Evolutionary conservation across 345 rosid species (phyloP), one percentile per base, ranked within the genome.

Genomic region (Salix dunnii): DNA sequence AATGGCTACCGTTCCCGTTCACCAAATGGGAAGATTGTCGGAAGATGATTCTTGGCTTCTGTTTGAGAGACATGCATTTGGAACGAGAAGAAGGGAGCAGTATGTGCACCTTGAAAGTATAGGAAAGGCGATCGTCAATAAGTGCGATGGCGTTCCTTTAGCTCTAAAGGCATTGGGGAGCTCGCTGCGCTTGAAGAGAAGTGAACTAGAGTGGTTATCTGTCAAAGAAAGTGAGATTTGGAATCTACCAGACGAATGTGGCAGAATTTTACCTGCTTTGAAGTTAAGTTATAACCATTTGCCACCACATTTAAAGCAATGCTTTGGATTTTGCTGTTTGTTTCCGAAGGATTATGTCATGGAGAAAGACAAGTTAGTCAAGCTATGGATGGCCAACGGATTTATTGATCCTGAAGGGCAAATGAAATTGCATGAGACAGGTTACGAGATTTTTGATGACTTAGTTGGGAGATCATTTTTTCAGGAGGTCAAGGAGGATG

Each of bases 361-460:
- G 51, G 0, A 28, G 13, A 76, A 76, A 11, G 78, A 76, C 9
- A 1, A 8, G 16, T 7, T 67, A 21, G 30, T 82, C 33, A 74
- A 62, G 21, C 42, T 77, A 3, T 83, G 86, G 86, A 79, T 83
- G 78, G 83, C 83, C 42, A 58, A 70, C 36, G 83, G 83, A 0
- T 83, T 69, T 27, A 63, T 83, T 66, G 12, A 38, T 38, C 42
- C 42, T 21, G 13, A 0, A 35, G 17, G 60, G 20, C 18, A 31
- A 1, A 51, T 53, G 64, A 48, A 23, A 36, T 60, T 72, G 75
- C 30, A 78, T 20, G 79, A 75, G 12, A 21, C 13, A 1, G 84
- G 73, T 2, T n/a, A 74, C 58, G 75, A 74, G 58, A 58, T 38
- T 11, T 83, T 75, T n/a, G 49, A 71, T 3, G 74, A 80, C 36